Percentiles rank a stretch among this genome's conserved stretches.
phyloP scores from a whole-genome alignment of 192 early-diverging fungal genomes.

The Gigaspora rosea region DNA sequence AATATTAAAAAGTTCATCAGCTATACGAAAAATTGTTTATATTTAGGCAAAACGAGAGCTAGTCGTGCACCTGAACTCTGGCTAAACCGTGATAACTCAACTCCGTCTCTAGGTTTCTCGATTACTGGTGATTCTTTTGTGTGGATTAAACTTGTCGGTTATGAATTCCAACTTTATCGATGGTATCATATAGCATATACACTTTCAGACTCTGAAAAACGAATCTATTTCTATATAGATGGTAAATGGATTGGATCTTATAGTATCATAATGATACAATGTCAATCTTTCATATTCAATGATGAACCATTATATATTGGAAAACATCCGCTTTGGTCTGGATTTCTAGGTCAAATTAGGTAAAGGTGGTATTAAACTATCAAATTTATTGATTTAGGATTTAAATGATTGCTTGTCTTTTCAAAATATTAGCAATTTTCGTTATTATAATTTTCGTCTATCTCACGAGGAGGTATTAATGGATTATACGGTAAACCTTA shows the following conservation, averaged over 20 bases:
- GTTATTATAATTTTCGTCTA: slow-evolving; percentile 20
- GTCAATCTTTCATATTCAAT: slow-evolving; percentile 20
- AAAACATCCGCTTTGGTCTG: too few species aligned
- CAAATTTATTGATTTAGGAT: background rate
- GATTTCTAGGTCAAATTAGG: slow-evolving; percentile 29
- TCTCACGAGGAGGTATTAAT: slow-evolving; percentile 5
- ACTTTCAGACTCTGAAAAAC: slow-evolving; percentile 19
- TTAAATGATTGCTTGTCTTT: background rate
- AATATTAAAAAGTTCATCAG: background rate
- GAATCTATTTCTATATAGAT: slow-evolving; percentile 23
- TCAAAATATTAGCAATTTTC: slow-evolving; percentile 17
- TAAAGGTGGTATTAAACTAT: background rate
- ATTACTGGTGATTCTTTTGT: background rate
- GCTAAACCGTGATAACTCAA: background rate
- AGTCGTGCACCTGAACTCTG: slow-evolving; percentile 15
- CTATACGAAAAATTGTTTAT: background rate
- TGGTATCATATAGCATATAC: slow-evolving; percentile 31
- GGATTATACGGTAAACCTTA: slow-evolving; percentile 3
- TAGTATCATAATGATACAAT: background rate
- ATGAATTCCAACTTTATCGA: background rate
- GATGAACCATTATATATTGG: slow-evolving; percentile 23
- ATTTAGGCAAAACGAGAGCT: background rate
- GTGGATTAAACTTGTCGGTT: background rate
- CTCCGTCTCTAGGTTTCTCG: background rate
- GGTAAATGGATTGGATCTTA: slow-evolving; percentile 3